Conservation (phyloP, 108 stramenopile genomes). For the Nitzschia inconspicua region DNA sequence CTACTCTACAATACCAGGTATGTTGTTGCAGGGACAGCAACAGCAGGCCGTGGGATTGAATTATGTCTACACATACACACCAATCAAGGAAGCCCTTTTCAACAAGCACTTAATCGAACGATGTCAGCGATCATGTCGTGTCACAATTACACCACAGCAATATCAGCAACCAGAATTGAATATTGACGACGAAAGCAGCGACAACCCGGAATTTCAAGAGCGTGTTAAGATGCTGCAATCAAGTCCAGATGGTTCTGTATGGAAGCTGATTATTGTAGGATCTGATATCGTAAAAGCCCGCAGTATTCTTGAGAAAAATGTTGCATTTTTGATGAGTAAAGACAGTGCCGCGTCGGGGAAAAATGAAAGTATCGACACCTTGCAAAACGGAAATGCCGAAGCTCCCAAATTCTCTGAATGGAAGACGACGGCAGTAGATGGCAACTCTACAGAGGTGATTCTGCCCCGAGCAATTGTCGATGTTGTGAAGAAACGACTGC, state of each 20-base stretch:
- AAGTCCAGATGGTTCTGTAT: slow-evolving; percentile 62
- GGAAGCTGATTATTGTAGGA: slow-evolving; percentile 75
- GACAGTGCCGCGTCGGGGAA: background rate
- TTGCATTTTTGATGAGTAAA: slow-evolving; percentile 29
- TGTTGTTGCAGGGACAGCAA: slow-evolving; percentile 21
- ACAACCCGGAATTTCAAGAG: slow-evolving; percentile 37
- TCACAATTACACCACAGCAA: slow-evolving; percentile 55
- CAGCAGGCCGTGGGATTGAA: slow-evolving; percentile 35
- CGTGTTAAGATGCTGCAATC: slow-evolving; percentile 42
- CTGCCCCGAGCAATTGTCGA: slow-evolving; percentile 72
- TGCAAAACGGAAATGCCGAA: background rate
- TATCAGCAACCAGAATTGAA: slow-evolving; percentile 26
- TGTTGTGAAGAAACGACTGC: slow-evolving; percentile 52
- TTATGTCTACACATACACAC: slow-evolving; percentile 66
- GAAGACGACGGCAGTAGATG: background rate
- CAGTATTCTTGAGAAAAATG: slow-evolving; percentile 55
- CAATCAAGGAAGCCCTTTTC: slow-evolving; percentile 57
- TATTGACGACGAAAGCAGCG: background rate
- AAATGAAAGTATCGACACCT: background rate
- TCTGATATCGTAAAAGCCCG: slow-evolving; percentile 49
- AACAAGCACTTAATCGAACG: slow-evolving; percentile 53
- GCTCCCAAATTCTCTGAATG: too few relatives aligned
- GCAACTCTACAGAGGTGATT: slow-evolving; percentile 49
- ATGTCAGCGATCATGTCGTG: slow-evolving; percentile 57
- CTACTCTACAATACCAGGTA: background rate